Evolutionary conservation across 1,139 yeast species (phyloP).

Genomic region (Yamadazyma kanchanaburiensis): DNA sequence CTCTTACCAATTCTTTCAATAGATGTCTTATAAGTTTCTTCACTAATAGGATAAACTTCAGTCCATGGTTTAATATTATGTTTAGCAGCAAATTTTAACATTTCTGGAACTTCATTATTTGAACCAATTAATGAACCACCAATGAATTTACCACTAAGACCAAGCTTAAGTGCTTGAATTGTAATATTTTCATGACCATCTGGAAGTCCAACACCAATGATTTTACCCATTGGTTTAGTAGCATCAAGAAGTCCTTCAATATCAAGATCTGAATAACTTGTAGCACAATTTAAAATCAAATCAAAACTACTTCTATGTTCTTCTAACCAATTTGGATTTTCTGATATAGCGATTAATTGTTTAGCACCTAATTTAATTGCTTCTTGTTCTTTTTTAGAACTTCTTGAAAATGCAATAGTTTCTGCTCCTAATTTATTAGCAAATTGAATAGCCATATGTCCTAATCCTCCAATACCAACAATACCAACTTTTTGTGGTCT

Average conservation of each 20-base stretch:
- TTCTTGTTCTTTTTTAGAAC: conserved; percentile 32
- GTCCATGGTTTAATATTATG: conserved; percentile 40
- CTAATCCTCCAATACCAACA: conserved; percentile 46
- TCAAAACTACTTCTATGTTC: conserved; percentile 36
- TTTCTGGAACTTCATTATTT: conserved; percentile 31
- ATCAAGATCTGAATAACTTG: conserved; percentile 34
- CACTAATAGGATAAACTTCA: conserved; percentile 38
- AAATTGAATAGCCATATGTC: conserved; percentile 40
- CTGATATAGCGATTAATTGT: conserved; percentile 3
- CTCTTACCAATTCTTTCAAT: conserved; percentile 36
- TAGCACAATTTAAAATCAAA: conserved; percentile 47
- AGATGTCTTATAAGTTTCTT: conserved; percentile 24
- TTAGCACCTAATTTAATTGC: conserved; percentile 35
- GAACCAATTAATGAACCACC: conserved; percentile 38
- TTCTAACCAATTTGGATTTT: conserved; percentile 6
- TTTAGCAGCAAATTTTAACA: conserved; percentile 40
- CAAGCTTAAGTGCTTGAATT: conserved; percentile 24
- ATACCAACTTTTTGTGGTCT: conserved; percentile 39
- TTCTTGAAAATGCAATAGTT: conserved; percentile 38
- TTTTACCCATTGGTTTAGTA: conserved; percentile 33
- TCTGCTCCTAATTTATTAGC: conserved; percentile 43
- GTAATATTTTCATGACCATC: conserved; percentile 20
- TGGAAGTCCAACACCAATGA: conserved; percentile 55
- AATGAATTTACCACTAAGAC: conserved; percentile 28
- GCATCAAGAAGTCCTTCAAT: conserved; percentile 31